Percentiles rank a stretch among this genome's conserved stretches.
Conservation (phyloP, 2,329 filamentous ascomycete genomes). For the Chlorencoelia australis region DNA sequence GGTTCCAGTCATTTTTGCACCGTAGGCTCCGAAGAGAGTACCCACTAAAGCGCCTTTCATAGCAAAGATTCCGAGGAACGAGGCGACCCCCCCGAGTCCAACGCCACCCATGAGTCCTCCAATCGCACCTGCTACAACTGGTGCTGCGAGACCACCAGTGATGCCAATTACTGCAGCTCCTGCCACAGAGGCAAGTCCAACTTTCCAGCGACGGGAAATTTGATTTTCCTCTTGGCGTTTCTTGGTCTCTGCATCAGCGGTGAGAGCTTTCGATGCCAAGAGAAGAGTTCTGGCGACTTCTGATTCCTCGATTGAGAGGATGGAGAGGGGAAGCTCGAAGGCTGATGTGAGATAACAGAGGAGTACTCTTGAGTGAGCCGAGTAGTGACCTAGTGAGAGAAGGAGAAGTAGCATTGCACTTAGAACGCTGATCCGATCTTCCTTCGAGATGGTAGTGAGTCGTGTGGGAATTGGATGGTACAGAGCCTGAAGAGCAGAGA, state of each 20-base stretch:
- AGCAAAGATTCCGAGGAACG: slow-evolving; percentile 76
- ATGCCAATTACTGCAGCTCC: slow-evolving; percentile 85
- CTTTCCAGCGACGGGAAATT: slow-evolving; percentile 69
- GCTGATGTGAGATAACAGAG: slow-evolving; percentile 59
- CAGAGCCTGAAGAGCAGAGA: slow-evolving; percentile 38
- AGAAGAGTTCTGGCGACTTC: slow-evolving; percentile 69
- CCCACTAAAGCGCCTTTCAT: slow-evolving; percentile 81
- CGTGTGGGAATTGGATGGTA: slow-evolving; percentile 45
- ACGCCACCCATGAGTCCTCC: slow-evolving; percentile 78
- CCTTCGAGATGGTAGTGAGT: slow-evolving; percentile 44
- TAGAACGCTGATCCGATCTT: slow-evolving; percentile 52
- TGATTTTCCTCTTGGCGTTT: slow-evolving; percentile 62
- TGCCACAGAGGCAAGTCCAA: slow-evolving; percentile 76
- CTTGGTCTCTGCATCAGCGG: slow-evolving; percentile 65
- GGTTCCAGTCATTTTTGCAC: slow-evolving; percentile 66
- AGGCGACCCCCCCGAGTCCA: slow-evolving; percentile 75
- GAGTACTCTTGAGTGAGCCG: slow-evolving; percentile 60
- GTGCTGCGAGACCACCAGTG: slow-evolving; percentile 83
- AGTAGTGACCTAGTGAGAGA: slow-evolving; percentile 64
- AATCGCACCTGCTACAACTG: slow-evolving; percentile 75
- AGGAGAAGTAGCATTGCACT: slow-evolving; percentile 62
- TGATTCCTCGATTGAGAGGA: slow-evolving; percentile 59
- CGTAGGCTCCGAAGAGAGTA: slow-evolving; percentile 80
- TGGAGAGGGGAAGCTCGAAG: slow-evolving; percentile 49
- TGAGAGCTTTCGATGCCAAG: slow-evolving; percentile 54